A percentile compares a stretch with the other conserved stretches of the same genome.
Conservation (phyloP, 2,329 filamentous ascomycete genomes). For the Colletotrichum ledebouriae region DNA sequence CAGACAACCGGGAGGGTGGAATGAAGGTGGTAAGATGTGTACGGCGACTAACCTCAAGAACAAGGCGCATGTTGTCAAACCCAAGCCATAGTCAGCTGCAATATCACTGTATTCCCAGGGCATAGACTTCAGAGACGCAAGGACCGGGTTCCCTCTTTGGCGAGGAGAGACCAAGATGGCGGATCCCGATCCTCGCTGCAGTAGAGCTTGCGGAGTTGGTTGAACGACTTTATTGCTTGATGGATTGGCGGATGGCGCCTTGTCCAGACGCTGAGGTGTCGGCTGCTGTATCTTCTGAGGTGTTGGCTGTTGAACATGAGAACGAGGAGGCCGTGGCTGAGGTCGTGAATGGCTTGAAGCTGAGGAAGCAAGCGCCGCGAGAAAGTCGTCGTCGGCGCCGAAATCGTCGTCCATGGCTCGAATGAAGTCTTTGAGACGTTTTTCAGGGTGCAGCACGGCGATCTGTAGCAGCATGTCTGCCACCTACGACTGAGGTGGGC, state of each 20-base stretch:
- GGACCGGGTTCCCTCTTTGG: conserved; percentile 94
- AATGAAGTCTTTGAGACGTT: not conserved
- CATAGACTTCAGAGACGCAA: conserved; percentile 83
- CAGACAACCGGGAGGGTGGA: not conserved
- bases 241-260: conserved; percentile 57
- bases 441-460: too few species aligned
- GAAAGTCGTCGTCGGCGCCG: conserved; percentile 68
- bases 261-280: conserved; percentile 69
- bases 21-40: not conserved
- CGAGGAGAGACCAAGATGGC: conserved; percentile 91
- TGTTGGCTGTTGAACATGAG: conserved; percentile 55
- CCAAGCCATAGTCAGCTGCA: conserved; percentile 92
- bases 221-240: conserved; percentile 76
- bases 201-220: conserved; percentile 88
- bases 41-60: conserved; percentile 74
- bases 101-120: conserved; percentile 98
- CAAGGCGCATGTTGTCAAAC: conserved; percentile 87
- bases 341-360: conserved; percentile 50
- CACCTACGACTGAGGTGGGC: too few species aligned
- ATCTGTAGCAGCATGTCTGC: too few species aligned
- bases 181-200: conserved; percentile 74
- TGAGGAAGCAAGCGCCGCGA: conserved; percentile 68
- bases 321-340: conserved; percentile 43
- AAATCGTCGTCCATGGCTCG: conserved; percentile 66
- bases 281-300: conserved; percentile 58